phyloP scores from a whole-genome alignment of 2,329 filamentous ascomycete genomes.

The Pleomassaria siparia region DNA sequence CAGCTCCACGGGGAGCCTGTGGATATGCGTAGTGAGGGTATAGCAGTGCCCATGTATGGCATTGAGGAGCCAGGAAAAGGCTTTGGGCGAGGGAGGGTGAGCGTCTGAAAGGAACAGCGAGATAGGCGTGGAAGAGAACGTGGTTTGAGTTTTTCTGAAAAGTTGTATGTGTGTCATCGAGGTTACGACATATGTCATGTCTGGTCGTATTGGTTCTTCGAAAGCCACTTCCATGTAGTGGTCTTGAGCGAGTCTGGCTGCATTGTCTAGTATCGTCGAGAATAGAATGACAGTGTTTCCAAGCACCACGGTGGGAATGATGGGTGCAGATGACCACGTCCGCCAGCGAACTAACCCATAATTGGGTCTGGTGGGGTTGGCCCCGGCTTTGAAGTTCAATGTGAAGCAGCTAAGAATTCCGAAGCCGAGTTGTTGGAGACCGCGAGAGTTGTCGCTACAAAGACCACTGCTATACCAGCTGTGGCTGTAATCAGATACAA shows the following conservation, averaged over 20 bases:
- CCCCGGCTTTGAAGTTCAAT: slow-evolving; percentile 1
- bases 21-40: slow-evolving; percentile 2
- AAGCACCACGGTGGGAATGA: slow-evolving; percentile 1
- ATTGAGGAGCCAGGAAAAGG: slow-evolving; percentile 9
- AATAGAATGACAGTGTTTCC: slow-evolving; percentile 4
- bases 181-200: slow-evolving; percentile 7
- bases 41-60: slow-evolving; percentile 7
- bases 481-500: slow-evolving; percentile 7
- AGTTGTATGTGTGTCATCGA: slow-evolving; percentile 5
- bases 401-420: slow-evolving; percentile 8
- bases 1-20: slow-evolving; percentile 6
- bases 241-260: slow-evolving; percentile 5
- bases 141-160: slow-evolving; percentile 3
- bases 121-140: not conserved
- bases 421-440: slow-evolving; percentile 4
- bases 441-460: not conserved
- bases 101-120: slow-evolving; percentile 2
- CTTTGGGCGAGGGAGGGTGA: not conserved
- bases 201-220: not conserved
- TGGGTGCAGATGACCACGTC: slow-evolving; percentile 6
- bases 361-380: not conserved
- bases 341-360: slow-evolving; percentile 5
- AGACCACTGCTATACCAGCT: slow-evolving; percentile 3
- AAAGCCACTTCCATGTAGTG: slow-evolving; percentile 3
- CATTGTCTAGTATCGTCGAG: slow-evolving; percentile 4